A percentile compares a stretch with the other conserved stretches of the same genome.
Conservation (phyloP, 2,329 filamentous ascomycete species). For the Aspergillaceae sp. region DNA sequence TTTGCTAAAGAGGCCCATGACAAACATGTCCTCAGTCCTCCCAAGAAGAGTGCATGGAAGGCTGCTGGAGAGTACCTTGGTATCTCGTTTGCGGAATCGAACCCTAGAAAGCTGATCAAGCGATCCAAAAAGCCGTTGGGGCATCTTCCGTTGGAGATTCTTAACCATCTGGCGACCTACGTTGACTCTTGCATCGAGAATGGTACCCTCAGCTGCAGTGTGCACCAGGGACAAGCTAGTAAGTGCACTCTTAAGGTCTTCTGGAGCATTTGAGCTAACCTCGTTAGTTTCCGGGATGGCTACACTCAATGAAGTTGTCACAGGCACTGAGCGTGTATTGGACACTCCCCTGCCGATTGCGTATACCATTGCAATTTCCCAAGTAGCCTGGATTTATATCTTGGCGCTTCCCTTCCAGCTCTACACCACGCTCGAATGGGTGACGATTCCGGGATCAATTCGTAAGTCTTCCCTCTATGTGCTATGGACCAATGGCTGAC, state of each 20-base stretch:
- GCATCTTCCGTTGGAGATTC: slow-evolving; percentile 74
- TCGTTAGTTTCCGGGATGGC: slow-evolving; percentile 32
- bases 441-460: slow-evolving; percentile 69
- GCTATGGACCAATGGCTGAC: neutral
- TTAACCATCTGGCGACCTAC: slow-evolving; percentile 62
- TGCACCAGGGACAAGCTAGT: slow-evolving; percentile 33
- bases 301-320: slow-evolving; percentile 62
- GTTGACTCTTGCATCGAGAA: slow-evolving; percentile 51
- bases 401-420: slow-evolving; percentile 76
- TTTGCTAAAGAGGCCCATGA: slow-evolving; percentile 57
- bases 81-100: slow-evolving; percentile 65
- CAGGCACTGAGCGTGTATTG: slow-evolving; percentile 66
- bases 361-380: slow-evolving; percentile 74
- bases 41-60: slow-evolving; percentile 51
- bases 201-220: slow-evolving; percentile 26
- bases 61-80: slow-evolving; percentile 63
- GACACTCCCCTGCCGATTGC: slow-evolving; percentile 75
- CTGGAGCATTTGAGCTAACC: neutral
- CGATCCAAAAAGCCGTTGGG: slow-evolving; percentile 62
- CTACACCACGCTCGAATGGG: slow-evolving; percentile 54
- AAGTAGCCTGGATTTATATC: slow-evolving; percentile 81
- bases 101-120: slow-evolving; percentile 71
- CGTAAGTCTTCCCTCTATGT: slow-evolving; percentile 20
- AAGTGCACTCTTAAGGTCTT: slow-evolving; percentile 6
- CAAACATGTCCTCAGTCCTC: slow-evolving; percentile 24